A percentile compares a stretch with the other conserved stretches of the same genome.
phyloP scores from a whole-genome alignment of 1,284 basidiomycete genomes.

The Schizophyllum amplum region DNA sequence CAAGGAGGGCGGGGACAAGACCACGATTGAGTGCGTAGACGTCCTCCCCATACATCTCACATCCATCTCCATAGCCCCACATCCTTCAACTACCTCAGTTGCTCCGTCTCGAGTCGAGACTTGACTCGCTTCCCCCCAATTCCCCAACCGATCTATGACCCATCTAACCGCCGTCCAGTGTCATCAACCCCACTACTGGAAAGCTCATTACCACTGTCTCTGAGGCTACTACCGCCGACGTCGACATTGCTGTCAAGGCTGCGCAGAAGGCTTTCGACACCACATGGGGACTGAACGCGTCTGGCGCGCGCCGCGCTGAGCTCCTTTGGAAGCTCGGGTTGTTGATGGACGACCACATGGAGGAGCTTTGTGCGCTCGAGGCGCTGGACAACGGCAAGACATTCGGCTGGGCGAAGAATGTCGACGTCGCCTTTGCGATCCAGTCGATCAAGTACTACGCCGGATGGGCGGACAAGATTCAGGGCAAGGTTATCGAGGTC shows the following conservation, averaged over 20 bases:
- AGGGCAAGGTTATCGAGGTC: slow-evolving; percentile 72
- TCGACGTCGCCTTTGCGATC: slow-evolving; percentile 68
- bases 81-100: slow-evolving; percentile 63
- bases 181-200: slow-evolving; percentile 44
- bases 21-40: slow-evolving; percentile 57
- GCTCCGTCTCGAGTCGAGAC: slow-evolving; percentile 5
- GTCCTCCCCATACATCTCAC: not conserved
- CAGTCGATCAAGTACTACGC: slow-evolving; percentile 65
- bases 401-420: slow-evolving; percentile 62
- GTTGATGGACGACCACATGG: slow-evolving; percentile 63
- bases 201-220: slow-evolving; percentile 62
- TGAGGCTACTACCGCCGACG: slow-evolving; percentile 61
- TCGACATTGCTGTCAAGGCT: slow-evolving; percentile 69
- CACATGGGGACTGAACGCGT: slow-evolving; percentile 62
- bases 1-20: slow-evolving; percentile 51
- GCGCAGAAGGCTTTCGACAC: slow-evolving; percentile 75
- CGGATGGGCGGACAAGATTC: slow-evolving; percentile 84
- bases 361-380: slow-evolving; percentile 74
- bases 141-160: not conserved
- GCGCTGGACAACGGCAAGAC: slow-evolving; percentile 83
- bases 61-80: slow-evolving; percentile 23
- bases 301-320: slow-evolving; percentile 57
- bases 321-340: slow-evolving; percentile 66
- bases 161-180: not conserved
- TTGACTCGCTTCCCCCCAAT: not conserved